These are phyloP conservation scores for Globisporangium radiosum DNA, from an alignment of 352 stramenopile species.

Conservation along the genomic window DNA sequence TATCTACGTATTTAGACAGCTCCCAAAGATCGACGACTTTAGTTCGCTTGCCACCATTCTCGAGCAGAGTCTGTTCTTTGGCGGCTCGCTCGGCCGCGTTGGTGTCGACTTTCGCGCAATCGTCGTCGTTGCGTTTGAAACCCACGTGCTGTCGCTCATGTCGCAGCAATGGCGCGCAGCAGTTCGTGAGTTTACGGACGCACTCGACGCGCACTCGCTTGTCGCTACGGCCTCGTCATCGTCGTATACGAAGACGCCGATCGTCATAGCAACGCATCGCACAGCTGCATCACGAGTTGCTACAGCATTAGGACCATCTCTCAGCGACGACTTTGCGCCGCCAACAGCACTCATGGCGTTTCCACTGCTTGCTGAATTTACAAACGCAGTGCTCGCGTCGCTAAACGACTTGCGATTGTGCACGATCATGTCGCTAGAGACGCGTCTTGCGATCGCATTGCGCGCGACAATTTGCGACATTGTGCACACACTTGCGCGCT, in stretches of 20 bases:
- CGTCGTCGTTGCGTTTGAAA: constrained; percentile 77
- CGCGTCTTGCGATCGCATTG: constrained; percentile 48
- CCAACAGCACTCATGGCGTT: constrained; percentile 83
- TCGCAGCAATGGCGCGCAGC: constrained; percentile 46
- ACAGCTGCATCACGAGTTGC: constrained; percentile 13
- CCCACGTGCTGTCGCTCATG: constrained; percentile 69
- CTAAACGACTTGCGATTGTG: constrained; percentile 85
- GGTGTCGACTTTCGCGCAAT: constrained; percentile 80
- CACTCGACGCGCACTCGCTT: constrained; percentile 36
- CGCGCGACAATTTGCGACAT: constrained; percentile 42
- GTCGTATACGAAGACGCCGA: constrained; percentile 41
- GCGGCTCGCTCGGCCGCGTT: constrained; percentile 68
- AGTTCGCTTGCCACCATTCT: constrained; percentile 73
- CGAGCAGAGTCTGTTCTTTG: constrained; percentile 85
- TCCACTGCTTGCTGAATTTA: constrained; percentile 79
- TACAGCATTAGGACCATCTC: constrained; percentile 1
- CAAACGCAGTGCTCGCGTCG: constrained; percentile 69
- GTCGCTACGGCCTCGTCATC: constrained; percentile 10
- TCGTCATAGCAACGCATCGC: constrained; percentile 70
- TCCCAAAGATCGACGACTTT: constrained; percentile 84
- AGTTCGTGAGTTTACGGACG: constrained; percentile 59
- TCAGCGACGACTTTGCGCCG: constrained; percentile 44
- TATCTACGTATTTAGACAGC: constrained; percentile 35
- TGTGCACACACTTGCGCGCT: constrained; percentile 45
- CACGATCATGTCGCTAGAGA: constrained; percentile 54